Evolutionary conservation across 1,139 yeast species (phyloP).

Genomic region (Kurtzmaniella quercitrusa): DNA sequence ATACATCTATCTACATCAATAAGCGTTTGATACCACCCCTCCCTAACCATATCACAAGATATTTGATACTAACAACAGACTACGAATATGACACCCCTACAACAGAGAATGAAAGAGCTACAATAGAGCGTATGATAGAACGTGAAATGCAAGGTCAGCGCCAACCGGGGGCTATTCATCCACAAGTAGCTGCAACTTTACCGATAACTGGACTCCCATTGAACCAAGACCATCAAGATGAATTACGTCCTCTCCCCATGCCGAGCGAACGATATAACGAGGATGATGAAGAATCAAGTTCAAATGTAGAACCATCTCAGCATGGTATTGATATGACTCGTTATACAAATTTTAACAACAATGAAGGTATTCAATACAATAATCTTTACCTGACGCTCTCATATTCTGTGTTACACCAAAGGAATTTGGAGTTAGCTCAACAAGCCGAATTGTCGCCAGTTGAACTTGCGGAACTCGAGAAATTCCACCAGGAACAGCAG

Average conservation of each 20-base stretch:
- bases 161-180: conserved; percentile 19
- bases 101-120: conserved; percentile 28
- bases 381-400: conserved; percentile 30
- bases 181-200: conserved; percentile 27
- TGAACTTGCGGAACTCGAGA: conserved; percentile 9
- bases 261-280: conserved; percentile 26
- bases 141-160: conserved; percentile 18
- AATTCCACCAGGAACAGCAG: conserved; percentile 18
- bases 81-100: conserved; percentile 9
- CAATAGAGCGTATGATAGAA: conserved; percentile 31
- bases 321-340: conserved; percentile 28
- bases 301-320: conserved; percentile 14
- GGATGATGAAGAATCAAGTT: conserved; percentile 19
- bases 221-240: neutral
- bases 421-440: conserved; percentile 22
- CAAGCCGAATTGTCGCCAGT: conserved; percentile 15
- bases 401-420: conserved; percentile 26
- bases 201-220: neutral
- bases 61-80: neutral
- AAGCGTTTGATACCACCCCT: no score
- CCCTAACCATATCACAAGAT: no score
- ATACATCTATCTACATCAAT: no score
- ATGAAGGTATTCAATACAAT: conserved; percentile 15
- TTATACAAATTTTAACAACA: conserved; percentile 20
- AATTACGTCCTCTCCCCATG: conserved; percentile 7